Conservation (phyloP, 176 grass and related monocot species). For the Puya raimondii region DNA sequence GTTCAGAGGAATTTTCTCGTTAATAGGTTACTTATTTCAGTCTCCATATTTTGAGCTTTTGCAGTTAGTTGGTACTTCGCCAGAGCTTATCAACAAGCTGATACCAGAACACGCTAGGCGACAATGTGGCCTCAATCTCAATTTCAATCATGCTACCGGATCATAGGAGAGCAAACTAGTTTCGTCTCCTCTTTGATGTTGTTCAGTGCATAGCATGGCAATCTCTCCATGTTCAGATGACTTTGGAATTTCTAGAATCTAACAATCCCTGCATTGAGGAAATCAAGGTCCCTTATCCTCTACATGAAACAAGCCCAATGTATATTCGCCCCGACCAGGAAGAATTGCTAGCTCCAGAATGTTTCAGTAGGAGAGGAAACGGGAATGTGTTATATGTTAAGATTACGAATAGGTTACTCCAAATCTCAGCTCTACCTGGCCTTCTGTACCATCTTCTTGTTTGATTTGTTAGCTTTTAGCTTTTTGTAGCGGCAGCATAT, state of each 20-base stretch:
- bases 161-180: constrained; percentile 21
- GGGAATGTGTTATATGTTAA: neutral
- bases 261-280: neutral
- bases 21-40: neutral
- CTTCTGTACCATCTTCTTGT: neutral
- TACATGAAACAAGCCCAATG: neutral
- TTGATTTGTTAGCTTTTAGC: neutral
- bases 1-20: neutral
- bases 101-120: constrained; percentile 70
- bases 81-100: constrained; percentile 71
- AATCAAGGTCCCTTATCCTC: neutral
- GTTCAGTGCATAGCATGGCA: constrained; percentile 27
- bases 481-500: neutral
- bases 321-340: neutral
- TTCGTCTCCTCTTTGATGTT: constrained; percentile 11
- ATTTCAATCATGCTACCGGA: constrained; percentile 26
- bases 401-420: neutral
- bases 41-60: constrained; percentile 20
- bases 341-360: neutral
- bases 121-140: constrained; percentile 49
- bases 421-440: neutral
- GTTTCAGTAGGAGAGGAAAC: neutral
- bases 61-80: constrained; percentile 63
- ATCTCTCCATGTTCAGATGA: constrained; percentile 5
- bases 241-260: neutral